Evolutionary conservation across 495 filamentous ascomycete genomes (phyloP), one percentile per base, ranked within the genome.

Genomic region (Tuber brumale): DNA sequence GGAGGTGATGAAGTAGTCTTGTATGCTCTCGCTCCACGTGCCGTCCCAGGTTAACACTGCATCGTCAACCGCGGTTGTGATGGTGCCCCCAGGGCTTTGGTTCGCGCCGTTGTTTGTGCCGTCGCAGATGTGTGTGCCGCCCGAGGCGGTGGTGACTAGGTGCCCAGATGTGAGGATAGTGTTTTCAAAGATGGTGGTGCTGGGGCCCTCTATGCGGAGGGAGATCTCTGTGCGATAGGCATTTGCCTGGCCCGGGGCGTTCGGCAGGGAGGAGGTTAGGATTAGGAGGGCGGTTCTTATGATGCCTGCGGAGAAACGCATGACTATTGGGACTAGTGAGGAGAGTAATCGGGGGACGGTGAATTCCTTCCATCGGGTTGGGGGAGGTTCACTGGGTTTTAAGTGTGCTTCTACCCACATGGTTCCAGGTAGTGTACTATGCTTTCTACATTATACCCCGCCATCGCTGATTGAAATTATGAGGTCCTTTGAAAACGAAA

Each of bases 201-300:
- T 69, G 35, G 23, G n/a, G 14, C 76, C 76, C 71, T 77, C 76
- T 41, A 77, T 72, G 18, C 76, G 73, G 23, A 78, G 76, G 3
- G 35, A 42, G 44, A 77, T 39, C 4, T 18, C 1, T 16, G 14
- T 35, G 1, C 5, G 14, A 27, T 27, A 27, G 9, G 51, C 51
- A 3, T 16, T 61, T 35, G 27, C 57, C 31, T 35, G 14, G 27
- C 7, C 31, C 1, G 27, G 14, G 57, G 27, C 1, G 57, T 66
- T 66, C 14, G 2, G 57, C 12, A 66, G 57, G 57, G 27, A 2
- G 27, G 57, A 6, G 57, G 57, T 35, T 66, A 66, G 57, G 57
- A 35, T 35, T 35, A 66, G 57, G 1, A 66, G 12, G 14, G 57
- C 19, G 57, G 27, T 35, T 31, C 8, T 16, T 19, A 19, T 31